Evolutionary conservation across 352 stramenopile genomes (phyloP), one percentile per base, ranked within the genome.

Genomic region (Globisporangium irregulare): DNA sequence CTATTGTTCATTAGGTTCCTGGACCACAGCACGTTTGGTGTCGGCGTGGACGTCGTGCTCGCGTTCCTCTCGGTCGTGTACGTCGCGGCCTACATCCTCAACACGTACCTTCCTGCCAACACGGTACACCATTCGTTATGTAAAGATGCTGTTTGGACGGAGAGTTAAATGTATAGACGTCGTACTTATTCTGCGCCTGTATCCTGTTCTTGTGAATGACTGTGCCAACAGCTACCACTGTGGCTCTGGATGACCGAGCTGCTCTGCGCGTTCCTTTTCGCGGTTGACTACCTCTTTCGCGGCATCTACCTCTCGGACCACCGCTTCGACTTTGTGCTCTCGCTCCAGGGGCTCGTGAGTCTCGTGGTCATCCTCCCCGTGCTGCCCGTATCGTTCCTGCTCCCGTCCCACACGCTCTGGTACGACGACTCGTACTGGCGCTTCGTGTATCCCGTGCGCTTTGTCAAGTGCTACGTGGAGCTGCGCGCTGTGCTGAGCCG

Each of bases 381-480:
- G 63, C 76, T 95, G 14, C 87, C 87, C 4, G 71, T 78, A 0
- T 95, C 87, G 8, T 91, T 94, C 72, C 79, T 93, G 54, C 77
- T 90, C 32, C 62, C 71, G 56, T 84, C 91, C 63, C 87, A 92
- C 65, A 93, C 87, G 4, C 75, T 94, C 18, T 95, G 87, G 87
- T 91, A 91, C 48, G 82, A 79, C 29, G 78, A 78, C 18, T 83
- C 81, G 32, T 87, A 86, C 75, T 94, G 84, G 84, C 82, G 86
- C 53, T 95, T 95, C 57, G 67, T 95, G 20, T 95, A 95, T 73
- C 87, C 87, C 0, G 59, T 87, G n/a, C 87, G 87, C 6, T 94
- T 95, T 58, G 73, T 87, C 70, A 91, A 93, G 77, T 91, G 84
- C 66, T 95, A 95, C 70, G 46, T 93, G 8, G 82, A 90, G 54